These are phyloP conservation scores for Casuarina glauca DNA, from an alignment of 306 rosid species.

Conservation along the genomic window DNA sequence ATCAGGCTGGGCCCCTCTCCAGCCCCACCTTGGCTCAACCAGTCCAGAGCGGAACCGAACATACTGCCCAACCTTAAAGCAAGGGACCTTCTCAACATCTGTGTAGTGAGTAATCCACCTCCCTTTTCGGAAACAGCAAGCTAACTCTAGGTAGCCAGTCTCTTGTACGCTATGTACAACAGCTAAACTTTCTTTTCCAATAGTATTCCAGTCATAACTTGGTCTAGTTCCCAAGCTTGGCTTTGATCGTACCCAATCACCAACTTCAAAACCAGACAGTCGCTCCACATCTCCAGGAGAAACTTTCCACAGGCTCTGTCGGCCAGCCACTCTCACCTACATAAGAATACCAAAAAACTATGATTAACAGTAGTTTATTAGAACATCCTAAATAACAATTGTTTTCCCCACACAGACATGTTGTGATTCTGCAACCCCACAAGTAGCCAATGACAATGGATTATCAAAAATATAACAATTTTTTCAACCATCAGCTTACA, in stretches of 20 bases:
- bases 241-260: conserved; percentile 99
- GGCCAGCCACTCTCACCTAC: conserved; percentile 84
- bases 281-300: conserved; percentile 97
- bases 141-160: conserved; percentile 86
- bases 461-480: neutral
- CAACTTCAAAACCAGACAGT: conserved; percentile 96
- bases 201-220: conserved; percentile 90
- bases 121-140: conserved; percentile 96
- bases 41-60: conserved; percentile 82
- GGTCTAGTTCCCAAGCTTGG: conserved; percentile 93
- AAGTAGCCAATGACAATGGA: conserved; percentile 4
- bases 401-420: neutral
- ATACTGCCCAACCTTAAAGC: conserved; percentile 85
- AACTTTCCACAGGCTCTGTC: conserved; percentile 93
- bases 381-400: conserved; percentile 13
- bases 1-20: conserved; percentile 86
- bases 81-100: conserved; percentile 83
- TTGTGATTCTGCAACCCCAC: conserved; percentile 5
- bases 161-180: conserved; percentile 97
- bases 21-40: conserved; percentile 92
- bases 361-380: neutral
- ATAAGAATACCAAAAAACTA: conserved; percentile 31
- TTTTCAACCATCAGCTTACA: neutral
- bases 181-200: conserved; percentile 89
- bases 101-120: conserved; percentile 87